These are phyloP conservation scores for Suillus subluteus DNA, from an alignment of 768 basidiomycete genomes.

Conservation along the genomic window DNA sequence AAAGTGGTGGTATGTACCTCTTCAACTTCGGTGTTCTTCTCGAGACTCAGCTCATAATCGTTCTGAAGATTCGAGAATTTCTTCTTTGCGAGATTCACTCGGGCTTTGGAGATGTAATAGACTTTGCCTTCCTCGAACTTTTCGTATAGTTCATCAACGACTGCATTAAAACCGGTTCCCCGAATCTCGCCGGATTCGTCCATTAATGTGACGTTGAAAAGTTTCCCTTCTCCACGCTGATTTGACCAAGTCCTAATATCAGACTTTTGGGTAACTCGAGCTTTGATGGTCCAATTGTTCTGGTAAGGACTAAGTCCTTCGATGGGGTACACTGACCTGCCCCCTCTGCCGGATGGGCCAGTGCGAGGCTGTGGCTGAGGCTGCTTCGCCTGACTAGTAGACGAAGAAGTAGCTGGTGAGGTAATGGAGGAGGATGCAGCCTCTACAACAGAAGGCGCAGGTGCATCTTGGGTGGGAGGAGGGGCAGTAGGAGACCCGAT, in stretches of 20 bases:
- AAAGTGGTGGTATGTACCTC: conserved; percentile 54
- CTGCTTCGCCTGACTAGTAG: conserved; percentile 19
- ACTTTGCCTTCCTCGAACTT: conserved; percentile 90
- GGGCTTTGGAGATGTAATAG: conserved; percentile 87
- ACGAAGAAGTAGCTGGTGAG: conserved; percentile 29
- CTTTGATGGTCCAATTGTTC: conserved; percentile 99
- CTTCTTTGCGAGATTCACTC: conserved; percentile 95
- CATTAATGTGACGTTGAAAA: conserved; percentile 92
- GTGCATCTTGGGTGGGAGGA: conserved; percentile 36
- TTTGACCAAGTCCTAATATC: conserved; percentile 93
- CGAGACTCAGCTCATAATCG: conserved; percentile 92
- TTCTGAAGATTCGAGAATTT: conserved; percentile 90
- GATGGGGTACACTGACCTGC: conserved; percentile 70
- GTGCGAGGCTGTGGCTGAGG: conserved; percentile 12
- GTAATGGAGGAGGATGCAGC: conserved; percentile 34
- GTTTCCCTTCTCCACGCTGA: conserved; percentile 87
- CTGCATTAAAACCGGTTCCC: conserved; percentile 88
- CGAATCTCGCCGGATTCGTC: conserved; percentile 93
- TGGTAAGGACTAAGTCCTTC: conserved; percentile 96
- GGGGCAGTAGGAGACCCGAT: conserved; percentile 65
- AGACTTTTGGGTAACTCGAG: conserved; percentile 85
- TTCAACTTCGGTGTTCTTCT: conserved; percentile 81
- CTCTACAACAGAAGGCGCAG: conserved; percentile 29
- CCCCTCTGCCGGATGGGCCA: conserved; percentile 20
- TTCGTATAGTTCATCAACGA: conserved; percentile 83